phyloP scores from a whole-genome alignment of 192 early-diverging fungal genomes.

The Coemansia sp. region DNA sequence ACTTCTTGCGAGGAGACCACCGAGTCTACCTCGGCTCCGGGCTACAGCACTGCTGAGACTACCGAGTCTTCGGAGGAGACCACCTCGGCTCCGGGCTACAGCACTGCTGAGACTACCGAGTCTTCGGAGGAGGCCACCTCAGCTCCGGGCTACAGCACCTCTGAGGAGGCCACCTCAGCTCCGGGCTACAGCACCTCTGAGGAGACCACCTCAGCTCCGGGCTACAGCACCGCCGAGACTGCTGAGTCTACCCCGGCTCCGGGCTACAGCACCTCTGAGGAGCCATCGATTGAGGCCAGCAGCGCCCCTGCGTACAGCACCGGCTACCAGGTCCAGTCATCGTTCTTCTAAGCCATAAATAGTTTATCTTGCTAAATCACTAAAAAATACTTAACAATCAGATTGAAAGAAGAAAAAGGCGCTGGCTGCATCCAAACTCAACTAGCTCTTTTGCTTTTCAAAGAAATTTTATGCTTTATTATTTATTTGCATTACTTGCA shows the following conservation, averaged over 20 bases:
- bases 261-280: constrained; percentile 15
- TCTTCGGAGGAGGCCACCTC: not conserved
- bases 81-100: constrained; percentile 5
- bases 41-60: not conserved
- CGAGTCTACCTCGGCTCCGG: not conserved
- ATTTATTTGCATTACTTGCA: not conserved
- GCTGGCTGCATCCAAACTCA: no score
- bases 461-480: not conserved
- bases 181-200: not conserved
- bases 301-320: constrained; percentile 10
- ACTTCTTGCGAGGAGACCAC: not conserved
- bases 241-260: constrained; percentile 1
- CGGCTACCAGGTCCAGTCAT: constrained; percentile 24
- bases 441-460: no score
- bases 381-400: not conserved
- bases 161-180: constrained; percentile 8
- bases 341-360: constrained; percentile 27
- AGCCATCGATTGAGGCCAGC: constrained; percentile 15
- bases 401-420: no score
- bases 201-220: constrained; percentile 7
- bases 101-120: constrained; percentile 8
- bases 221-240: constrained; percentile 6
- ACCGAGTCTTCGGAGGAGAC: constrained; percentile 11
- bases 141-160: not conserved
- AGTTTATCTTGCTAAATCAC: not conserved